Percentiles rank a stretch among this genome's conserved stretches.
Evolutionary conservation across 208 protist genomes (phyloP).

Genomic region (Crithidia thermophila): DNA sequence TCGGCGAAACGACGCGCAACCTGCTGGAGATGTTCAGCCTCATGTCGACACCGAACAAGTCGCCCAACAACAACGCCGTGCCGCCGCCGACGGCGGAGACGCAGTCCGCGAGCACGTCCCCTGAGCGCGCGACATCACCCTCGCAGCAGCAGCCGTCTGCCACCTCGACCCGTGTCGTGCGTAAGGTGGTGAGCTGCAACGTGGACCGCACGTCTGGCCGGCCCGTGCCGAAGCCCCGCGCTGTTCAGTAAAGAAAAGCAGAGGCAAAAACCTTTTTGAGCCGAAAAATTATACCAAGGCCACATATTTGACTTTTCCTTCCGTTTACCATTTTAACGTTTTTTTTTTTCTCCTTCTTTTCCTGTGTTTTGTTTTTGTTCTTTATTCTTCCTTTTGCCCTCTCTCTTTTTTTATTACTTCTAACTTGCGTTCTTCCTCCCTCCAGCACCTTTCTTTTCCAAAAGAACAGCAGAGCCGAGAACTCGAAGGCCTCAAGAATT

Average conservation of each 20-base stretch:
- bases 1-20: constrained; percentile 15
- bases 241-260: too few relatives aligned
- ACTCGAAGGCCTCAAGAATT: too few relatives aligned
- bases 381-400: neutral
- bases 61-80: neutral
- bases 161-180: constrained; percentile 29
- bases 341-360: neutral
- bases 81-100: neutral
- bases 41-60: constrained; percentile 5
- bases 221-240: constrained; percentile 30
- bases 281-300: too few relatives aligned
- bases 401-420: neutral
- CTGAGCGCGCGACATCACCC: constrained; percentile 5
- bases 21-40: constrained; percentile 23
- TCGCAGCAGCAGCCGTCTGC: neutral
- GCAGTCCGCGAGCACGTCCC: constrained; percentile 1
- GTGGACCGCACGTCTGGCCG: constrained; percentile 59
- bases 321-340: neutral
- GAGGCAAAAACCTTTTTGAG: too few relatives aligned
- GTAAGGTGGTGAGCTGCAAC: constrained; percentile 44
- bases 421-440: too few relatives aligned
- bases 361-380: neutral
- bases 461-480: too few relatives aligned
- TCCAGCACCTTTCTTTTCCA: too few relatives aligned
- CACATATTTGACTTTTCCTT: neutral